Evolutionary conservation across 306 rosid species (phyloP).

Genomic region (Cicer chorassanicum): DNA sequence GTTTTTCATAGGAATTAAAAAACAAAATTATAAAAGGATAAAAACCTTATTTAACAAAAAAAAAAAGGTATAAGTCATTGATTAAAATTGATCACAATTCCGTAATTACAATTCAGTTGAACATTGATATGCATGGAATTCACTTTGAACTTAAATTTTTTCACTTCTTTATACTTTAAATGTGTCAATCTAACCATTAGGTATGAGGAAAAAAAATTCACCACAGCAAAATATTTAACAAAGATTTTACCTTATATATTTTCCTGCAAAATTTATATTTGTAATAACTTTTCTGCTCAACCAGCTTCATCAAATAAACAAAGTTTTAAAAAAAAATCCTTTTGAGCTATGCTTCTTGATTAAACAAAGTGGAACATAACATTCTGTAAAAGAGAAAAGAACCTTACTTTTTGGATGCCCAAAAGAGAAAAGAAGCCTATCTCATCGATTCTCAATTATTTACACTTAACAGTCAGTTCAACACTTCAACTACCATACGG

Average conservation of each 20-base stretch:
- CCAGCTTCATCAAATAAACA: conserved; percentile 8
- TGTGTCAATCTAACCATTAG: no score
- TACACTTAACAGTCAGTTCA: neutral
- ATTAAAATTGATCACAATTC: no score
- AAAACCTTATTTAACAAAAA: no score
- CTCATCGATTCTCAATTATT: neutral
- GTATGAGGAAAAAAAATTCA: no score
- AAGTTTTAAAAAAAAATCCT: neutral
- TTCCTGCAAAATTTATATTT: neutral
- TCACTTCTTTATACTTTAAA: no score
- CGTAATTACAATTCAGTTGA: no score
- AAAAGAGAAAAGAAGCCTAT: conserved; percentile 10
- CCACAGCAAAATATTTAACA: no score
- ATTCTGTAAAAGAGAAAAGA: conserved; percentile 23
- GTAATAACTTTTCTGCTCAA: neutral
- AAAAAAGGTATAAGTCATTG: no score
- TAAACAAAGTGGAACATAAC: conserved; percentile 27
- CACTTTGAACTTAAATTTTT: no score
- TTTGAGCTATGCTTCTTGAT: conserved; percentile 14
- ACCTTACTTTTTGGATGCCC: conserved; percentile 29
- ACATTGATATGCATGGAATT: no score
- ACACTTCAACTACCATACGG: conserved; percentile 24
- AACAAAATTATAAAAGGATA: no score
- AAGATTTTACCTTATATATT: neutral
- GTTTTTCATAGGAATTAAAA: no score